Base-by-base conservation (phyloP, 2,329 filamentous ascomycete genomes). In the Clarireedia hainanense region DNA sequence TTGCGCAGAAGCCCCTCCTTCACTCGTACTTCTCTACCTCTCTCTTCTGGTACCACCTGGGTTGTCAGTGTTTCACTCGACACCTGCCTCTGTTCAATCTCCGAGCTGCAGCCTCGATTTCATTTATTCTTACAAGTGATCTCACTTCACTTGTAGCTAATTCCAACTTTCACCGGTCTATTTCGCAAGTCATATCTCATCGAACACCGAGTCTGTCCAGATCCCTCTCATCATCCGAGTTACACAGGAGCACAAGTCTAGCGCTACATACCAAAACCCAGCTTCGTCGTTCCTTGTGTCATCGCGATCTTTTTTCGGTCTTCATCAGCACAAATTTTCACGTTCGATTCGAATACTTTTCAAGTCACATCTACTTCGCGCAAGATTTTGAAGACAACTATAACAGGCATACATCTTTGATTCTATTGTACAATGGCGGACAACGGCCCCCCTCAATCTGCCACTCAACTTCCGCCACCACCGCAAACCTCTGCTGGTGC, bases 391-490 rank as follows among this genome's bases (percentile, higher is more conserved):
- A 50, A 55, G 55, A 45, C 46, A 56, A 42, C 50, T 55, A 57
- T 54, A 48, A 55, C 58, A 51, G 49, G 52, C 57, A 60, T 61
- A 64, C 58, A 57, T 59, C 55, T 59, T 58, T 47, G 54, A 36
- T 15, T 54, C 30, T 40, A 54, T 52, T 57, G 66, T 73, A 75
- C 73, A 70, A 95, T 96, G 91, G 84, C 89, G 75, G 89, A 96
- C 69, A 81, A 80, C 75, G 79, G 81, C 70, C 75, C 84, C 71
- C 75, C 84, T 64, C 72, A 84, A 61, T 75, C 79, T 65, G 73
- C 81, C 64, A 76, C 81, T 60, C 82, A 86, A 72, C 82, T 91
- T 64, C 85, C 88, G 52, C 81, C 83, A 60, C 84, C 85, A 61
- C 81, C 86, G 55, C 83, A 88, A 71, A 74, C 80, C 59, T 81